Evolutionary conservation across 2,329 filamentous ascomycete genomes (phyloP), one percentile per base, ranked within the genome.

Genomic region (Pseudocercospora vitis): DNA sequence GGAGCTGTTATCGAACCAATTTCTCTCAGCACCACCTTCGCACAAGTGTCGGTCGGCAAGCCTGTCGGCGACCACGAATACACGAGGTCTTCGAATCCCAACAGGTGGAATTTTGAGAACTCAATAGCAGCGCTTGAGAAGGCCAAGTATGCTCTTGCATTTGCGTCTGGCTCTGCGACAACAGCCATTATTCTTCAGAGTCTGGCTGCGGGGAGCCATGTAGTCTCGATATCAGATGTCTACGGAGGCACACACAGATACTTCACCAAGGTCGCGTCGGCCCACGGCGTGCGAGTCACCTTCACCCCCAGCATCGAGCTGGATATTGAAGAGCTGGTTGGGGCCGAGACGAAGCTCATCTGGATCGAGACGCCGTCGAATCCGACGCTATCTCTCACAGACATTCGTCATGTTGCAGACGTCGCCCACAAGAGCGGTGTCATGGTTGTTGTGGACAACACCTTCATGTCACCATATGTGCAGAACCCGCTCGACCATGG

Each of bases 331-430:
- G 82, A 86, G 63, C 82, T 97, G 76, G 95, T 99, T 70, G 88
- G 85, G 26, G 83, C 87, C 7, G 85, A 92, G 72, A 99, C 94
- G 49, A 95, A 92, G 71, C 80, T 99, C 58, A 86, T 99, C 68
- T 99, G 94, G 94, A 97, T 99, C 68, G 91, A 99, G 77, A 87
- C 84, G 7, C 94, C 94, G 19, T 94, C 88, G 65, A 99, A 99
- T 77, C 94, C 94, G 0, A 99, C 94, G 5, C 80, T 99, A 53
- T 85, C 88, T 23, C 81, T 99, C 44, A 92, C 97, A 61, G 92
- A 99, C 74, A 96, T 99, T 70, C 81, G 88, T 65, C 86, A 89
- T 49, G 88, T 99, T 33, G 87, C 88, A 23, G 84, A 83, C 23
- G 81, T 87, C 51, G 94, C 94, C 14, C 94, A 97, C 73, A 79